Evolutionary conservation across 2,329 filamentous ascomycete genomes (phyloP).

Genomic region (Aspergillus sp.): DNA sequence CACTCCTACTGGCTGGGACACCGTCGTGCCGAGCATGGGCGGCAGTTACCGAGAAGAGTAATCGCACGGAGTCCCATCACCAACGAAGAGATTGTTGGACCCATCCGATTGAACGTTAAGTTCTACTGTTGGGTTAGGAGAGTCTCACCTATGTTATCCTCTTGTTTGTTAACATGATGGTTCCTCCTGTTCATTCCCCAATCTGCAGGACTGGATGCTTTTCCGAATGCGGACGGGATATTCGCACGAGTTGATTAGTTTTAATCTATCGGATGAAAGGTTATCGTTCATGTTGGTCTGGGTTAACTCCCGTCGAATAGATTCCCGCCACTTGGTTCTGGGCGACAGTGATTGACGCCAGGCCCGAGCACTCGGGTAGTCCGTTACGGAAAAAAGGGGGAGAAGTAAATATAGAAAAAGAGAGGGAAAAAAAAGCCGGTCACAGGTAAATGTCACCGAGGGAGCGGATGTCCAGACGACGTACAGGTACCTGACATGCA

Average conservation of each 20-base stretch:
- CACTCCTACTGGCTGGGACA: no score
- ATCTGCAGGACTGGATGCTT: background rate
- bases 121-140: no score
- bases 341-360: background rate
- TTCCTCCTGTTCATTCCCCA: background rate
- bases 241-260: background rate
- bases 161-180: no score
- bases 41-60: no score
- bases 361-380: conserved; percentile 4
- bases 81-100: no score
- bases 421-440: background rate
- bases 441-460: background rate
- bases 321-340: conserved; percentile 1
- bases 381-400: background rate
- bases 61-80: no score
- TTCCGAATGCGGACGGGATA: background rate
- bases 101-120: no score
- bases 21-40: no score
- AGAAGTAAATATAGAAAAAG: background rate
- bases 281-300: conserved; percentile 1
- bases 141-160: no score
- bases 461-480: background rate
- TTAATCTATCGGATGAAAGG: conserved; percentile 3
- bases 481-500: conserved; percentile 1
- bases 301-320: background rate